Evolutionary conservation across 139 green algal species (phyloP).

Genomic region (Monoraphidium neglectum): DNA sequence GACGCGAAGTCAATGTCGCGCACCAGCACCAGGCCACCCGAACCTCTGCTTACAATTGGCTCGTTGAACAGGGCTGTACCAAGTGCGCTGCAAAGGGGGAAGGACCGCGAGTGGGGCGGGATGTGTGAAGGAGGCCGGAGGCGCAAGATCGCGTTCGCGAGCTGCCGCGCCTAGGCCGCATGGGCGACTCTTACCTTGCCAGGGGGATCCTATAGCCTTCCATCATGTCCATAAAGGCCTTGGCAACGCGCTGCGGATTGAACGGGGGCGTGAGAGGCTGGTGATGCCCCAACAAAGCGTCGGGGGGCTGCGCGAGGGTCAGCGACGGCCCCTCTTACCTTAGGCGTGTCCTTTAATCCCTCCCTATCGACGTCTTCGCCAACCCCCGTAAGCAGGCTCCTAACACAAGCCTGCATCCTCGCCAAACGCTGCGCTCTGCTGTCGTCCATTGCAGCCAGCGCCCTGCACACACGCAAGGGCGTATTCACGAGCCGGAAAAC

Average conservation of each 20-base stretch:
- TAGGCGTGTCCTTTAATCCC: constrained; percentile 85
- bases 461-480: too few species aligned
- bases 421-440: not conserved
- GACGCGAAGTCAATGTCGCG: constrained; percentile 92
- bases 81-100: constrained; percentile 56
- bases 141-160: not conserved
- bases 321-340: constrained; percentile 52
- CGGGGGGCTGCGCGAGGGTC: not conserved
- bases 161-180: constrained; percentile 7
- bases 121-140: not conserved
- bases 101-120: not conserved
- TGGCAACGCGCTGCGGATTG: constrained; percentile 82
- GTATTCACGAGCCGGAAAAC: too few species aligned
- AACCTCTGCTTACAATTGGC: constrained; percentile 49
- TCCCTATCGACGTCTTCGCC: constrained; percentile 85
- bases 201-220: constrained; percentile 47
- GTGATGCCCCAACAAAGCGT: constrained; percentile 5
- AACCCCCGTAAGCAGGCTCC: constrained; percentile 65
- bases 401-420: constrained; percentile 48
- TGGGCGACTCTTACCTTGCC: not conserved
- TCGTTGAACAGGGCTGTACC: constrained; percentile 84
- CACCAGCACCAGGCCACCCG: constrained; percentile 79
- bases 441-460: too few species aligned
- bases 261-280: not conserved
- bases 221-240: constrained; percentile 85